Conservation (phyloP, 805 yeast species). For the Tetrapisispora pingtungensis region DNA sequence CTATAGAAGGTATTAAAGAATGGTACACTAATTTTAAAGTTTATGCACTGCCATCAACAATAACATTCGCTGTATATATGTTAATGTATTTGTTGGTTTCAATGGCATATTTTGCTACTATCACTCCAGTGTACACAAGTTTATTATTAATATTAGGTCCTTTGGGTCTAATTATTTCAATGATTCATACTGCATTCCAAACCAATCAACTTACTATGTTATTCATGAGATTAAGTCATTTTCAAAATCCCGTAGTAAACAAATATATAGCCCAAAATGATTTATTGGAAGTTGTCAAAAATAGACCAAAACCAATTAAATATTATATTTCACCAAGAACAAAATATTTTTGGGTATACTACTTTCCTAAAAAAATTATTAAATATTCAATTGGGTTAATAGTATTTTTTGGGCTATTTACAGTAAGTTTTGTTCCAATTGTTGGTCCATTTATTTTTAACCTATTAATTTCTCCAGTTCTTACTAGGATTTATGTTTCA, state of each 20-base stretch:
- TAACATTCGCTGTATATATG: slow-evolving; percentile 12
- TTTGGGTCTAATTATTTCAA: slow-evolving; percentile 19
- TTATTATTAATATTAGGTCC: slow-evolving; percentile 24
- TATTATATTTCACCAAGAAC: slow-evolving; percentile 22
- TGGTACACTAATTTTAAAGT: slow-evolving; percentile 8
- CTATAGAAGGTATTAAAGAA: slow-evolving; percentile 18
- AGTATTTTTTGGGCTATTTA: slow-evolving; percentile 8
- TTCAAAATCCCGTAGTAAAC: slow-evolving; percentile 12
- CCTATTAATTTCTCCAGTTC: slow-evolving; percentile 20
- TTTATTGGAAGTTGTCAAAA: slow-evolving; percentile 1
- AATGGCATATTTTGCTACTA: slow-evolving; percentile 22
- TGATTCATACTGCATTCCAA: slow-evolving; percentile 23
- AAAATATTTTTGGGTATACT: slow-evolving; percentile 22
- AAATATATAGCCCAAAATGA: slow-evolving; percentile 7
- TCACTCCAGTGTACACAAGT: slow-evolving; percentile 25
- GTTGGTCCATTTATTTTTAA: slow-evolving; percentile 24
- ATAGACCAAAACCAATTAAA: slow-evolving; percentile 18
- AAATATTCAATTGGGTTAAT: slow-evolving; percentile 15
- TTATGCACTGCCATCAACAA: slow-evolving; percentile 9
- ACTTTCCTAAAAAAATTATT: slow-evolving; percentile 19
- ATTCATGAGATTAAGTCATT: slow-evolving; percentile 24
- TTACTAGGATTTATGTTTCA: slow-evolving; percentile 23
- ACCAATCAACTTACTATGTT: slow-evolving; percentile 25
- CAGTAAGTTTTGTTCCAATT: slow-evolving; percentile 22
- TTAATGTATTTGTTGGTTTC: slow-evolving; percentile 12